A percentile compares a stretch with the other conserved stretches of the same genome.
phyloP scores from a whole-genome alignment of 2,329 filamentous ascomycete species.

The Pseudogymnoascus sp. region DNA sequence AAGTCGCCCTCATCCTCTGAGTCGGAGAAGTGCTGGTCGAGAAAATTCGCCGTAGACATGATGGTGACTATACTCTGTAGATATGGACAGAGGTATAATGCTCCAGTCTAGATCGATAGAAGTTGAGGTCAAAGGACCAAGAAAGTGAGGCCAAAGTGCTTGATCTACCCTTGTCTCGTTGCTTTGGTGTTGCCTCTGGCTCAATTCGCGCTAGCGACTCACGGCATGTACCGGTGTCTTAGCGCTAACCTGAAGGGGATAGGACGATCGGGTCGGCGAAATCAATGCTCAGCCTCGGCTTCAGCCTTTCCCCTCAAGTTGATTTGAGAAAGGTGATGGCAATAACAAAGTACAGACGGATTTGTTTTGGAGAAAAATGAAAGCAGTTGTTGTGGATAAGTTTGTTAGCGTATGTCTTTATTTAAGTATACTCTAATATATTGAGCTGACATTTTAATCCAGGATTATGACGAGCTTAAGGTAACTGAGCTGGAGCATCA shows the following conservation, averaged over 20 bases:
- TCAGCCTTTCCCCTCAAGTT: conserved; percentile 9
- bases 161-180: conserved; percentile 7
- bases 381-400: conserved; percentile 34
- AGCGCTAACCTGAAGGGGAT: neutral
- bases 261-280: neutral
- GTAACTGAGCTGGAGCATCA: conserved; percentile 31
- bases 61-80: neutral
- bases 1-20: conserved; percentile 83
- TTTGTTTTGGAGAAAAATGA: conserved; percentile 27
- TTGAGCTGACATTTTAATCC: conserved; percentile 18
- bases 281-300: conserved; percentile 7
- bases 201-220: conserved; percentile 6
- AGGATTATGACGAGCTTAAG: conserved; percentile 26
- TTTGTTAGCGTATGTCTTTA: conserved; percentile 28
- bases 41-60: conserved; percentile 11
- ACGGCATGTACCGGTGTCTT: neutral
- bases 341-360: neutral
- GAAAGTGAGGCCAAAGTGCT: conserved; percentile 9
- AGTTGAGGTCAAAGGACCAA: conserved; percentile 9
- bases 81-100: conserved; percentile 3
- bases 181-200: conserved; percentile 10
- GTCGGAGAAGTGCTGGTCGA: conserved; percentile 39
- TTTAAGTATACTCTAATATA: conserved; percentile 11
- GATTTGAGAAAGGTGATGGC: neutral
- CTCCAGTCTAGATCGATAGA: conserved; percentile 4